Percentiles rank a stretch among this genome's conserved stretches.
phyloP scores from a whole-genome alignment of 2,329 filamentous ascomycete genomes.

The Penicillium sp. region DNA sequence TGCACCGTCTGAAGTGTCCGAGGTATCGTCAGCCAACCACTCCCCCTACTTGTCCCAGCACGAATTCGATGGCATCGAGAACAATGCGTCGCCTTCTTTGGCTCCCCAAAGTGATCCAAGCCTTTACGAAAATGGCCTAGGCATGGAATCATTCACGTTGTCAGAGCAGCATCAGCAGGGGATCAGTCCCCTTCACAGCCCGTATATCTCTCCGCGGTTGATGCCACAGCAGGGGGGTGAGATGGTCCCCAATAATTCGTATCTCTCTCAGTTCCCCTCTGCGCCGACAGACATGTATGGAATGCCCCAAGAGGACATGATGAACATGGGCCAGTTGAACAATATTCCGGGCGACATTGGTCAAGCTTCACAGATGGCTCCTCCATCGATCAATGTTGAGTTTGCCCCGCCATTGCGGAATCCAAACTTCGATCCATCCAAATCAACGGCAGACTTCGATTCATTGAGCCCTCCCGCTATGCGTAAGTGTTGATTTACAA shows the following conservation, averaged over 20 bases:
- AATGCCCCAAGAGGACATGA: conserved; percentile 48
- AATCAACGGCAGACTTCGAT: conserved; percentile 67
- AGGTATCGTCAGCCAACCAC: conserved; percentile 79
- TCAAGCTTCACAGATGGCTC: conserved; percentile 73
- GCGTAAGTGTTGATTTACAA: conserved; percentile 39
- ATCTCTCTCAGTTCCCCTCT: conserved; percentile 52
- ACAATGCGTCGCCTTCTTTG: conserved; percentile 76
- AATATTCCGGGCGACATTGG: conserved; percentile 61
- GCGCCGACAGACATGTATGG: conserved; percentile 54
- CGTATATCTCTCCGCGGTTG: conserved; percentile 66
- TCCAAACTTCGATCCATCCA: conserved; percentile 65
- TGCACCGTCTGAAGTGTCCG: conserved; percentile 86
- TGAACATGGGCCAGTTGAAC: conserved; percentile 46
- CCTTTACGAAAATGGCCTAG: conserved; percentile 75
- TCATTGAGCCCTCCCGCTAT: conserved; percentile 76
- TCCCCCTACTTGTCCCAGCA: conserved; percentile 78
- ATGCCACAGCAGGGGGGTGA: conserved; percentile 71
- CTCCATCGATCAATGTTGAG: conserved; percentile 94
- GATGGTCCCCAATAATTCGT: conserved; percentile 48
- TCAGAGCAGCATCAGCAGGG: conserved; percentile 59
- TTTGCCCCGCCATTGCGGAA: conserved; percentile 74
- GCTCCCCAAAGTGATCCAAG: conserved; percentile 67
- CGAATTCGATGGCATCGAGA: conserved; percentile 74
- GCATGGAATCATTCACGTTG: conserved; percentile 77
- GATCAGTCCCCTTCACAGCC: conserved; percentile 66